Percentiles rank a stretch among this genome's conserved stretches.
Conservation (phyloP, 176 grass and related monocot species). For the Musa beccarii region DNA sequence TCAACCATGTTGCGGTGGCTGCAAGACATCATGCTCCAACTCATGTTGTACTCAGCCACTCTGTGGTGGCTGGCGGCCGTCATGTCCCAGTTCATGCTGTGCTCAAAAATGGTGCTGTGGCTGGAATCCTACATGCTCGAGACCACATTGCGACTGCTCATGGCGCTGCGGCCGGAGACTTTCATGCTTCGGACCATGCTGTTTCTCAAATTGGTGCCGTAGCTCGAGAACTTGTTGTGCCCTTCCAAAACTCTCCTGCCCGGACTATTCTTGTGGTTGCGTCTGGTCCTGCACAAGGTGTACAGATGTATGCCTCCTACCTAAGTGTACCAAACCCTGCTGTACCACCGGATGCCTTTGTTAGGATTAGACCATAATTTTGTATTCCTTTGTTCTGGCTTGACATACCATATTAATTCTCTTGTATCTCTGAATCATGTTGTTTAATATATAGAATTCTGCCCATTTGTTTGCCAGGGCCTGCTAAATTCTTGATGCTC, state of each 20-base stretch:
- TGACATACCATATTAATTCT: neutral
- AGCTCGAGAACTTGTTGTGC: conserved; percentile 24
- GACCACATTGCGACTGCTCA: neutral
- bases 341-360: conserved; percentile 62
- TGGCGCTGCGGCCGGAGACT: neutral
- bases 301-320: conserved; percentile 40
- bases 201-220: neutral
- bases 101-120: neutral
- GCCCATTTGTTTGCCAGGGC: neutral
- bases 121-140: neutral
- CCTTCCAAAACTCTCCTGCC: conserved; percentile 37
- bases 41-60: neutral
- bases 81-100: conserved; percentile 28
- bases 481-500: no score
- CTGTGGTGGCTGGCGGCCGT: neutral
- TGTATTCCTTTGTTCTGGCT: conserved; percentile 2
- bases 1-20: neutral
- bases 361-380: neutral
- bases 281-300: conserved; percentile 68
- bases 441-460: conserved; percentile 3
- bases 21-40: conserved; percentile 7
- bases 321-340: conserved; percentile 37
- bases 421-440: conserved; percentile 3
- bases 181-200: neutral
- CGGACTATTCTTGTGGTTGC: conserved; percentile 81